Conservation (phyloP, 1,139 yeast species). For the Candida glucosophila region DNA sequence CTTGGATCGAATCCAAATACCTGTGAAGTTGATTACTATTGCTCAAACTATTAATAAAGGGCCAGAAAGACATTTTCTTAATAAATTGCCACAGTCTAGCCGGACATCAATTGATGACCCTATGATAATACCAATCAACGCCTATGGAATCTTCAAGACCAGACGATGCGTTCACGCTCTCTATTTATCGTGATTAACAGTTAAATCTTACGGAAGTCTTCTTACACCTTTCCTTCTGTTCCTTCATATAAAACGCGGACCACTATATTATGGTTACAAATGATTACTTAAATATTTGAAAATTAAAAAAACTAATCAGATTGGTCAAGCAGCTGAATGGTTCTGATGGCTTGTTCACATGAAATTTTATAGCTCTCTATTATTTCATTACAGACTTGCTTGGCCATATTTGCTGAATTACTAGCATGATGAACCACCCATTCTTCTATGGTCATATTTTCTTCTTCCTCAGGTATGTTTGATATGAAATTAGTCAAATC, state of each 20-base stretch:
- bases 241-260: too few species aligned
- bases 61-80: conserved; percentile 39
- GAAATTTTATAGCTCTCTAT: conserved; percentile 35
- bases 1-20: conserved; percentile 32
- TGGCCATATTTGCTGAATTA: conserved; percentile 25
- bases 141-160: too few species aligned
- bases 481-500: conserved; percentile 53
- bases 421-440: conserved; percentile 56
- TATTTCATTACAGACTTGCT: conserved; percentile 40
- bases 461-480: conserved; percentile 62
- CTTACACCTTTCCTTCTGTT: too few species aligned
- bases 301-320: conserved; percentile 2
- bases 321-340: too few species aligned
- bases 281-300: too few species aligned
- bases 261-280: too few species aligned
- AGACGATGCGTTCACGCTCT: too few species aligned
- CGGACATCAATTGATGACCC: too few species aligned
- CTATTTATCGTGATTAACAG: too few species aligned
- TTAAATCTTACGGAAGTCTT: too few species aligned
- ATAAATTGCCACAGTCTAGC: too few species aligned
- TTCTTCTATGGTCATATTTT: conserved; percentile 58
- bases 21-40: conserved; percentile 34
- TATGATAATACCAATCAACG: too few species aligned
- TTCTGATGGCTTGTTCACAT: conserved; percentile 25
- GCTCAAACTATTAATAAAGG: conserved; percentile 33